Evolutionary conservation across 2,329 filamentous ascomycete species (phyloP), one percentile per base, ranked within the genome.

Genomic region (Alternaria brassicae): DNA sequence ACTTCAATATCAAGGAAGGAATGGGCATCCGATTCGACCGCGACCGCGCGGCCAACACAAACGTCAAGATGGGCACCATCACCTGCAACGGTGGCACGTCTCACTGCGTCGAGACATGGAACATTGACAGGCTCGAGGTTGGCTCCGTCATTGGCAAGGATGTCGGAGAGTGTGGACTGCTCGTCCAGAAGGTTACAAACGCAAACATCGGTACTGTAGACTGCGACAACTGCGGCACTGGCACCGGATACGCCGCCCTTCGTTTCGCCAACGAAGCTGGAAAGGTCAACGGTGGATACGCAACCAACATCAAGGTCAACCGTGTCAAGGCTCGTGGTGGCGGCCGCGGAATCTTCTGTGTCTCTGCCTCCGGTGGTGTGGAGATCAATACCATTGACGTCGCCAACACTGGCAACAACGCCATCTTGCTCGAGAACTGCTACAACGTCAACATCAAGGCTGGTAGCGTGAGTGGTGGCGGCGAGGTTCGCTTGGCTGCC

Each of bases 81-180:
- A 80, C 62, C 6, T 82, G 86, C 23, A 84, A 78, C 0, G 84
- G 85, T 3, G 83, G 84, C 7, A 77, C 82, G 6, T 84, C 82
- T 67, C 85, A 87, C 67, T 84, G 83, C 3, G 83, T 87, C 32
- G 85, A 87, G 74, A 85, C 82, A 0, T 87, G 84, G 83, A 87
- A 87, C 71, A 86, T 87, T 40, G 81, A 86, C 62, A 81, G 82
- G 10, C 78, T 87, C 2, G 77, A 71, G 1, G 83, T 87, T 65
- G 79, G 80, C 63, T 73, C 77, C 17, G 85, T 87, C 40, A 82
- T 86, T 34, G 85, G 84, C 1, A 77, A 77, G 8, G 76, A 87
- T 58, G 81, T 85, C 2, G 84, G 84, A 40, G 84, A 87, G 72
- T 85, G 76, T n/a, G 85, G 84, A 0, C 64, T 87, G n/a, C 78